A percentile compares a stretch with the other conserved stretches of the same genome.
Conservation (phyloP, 768 basidiomycete genomes). For the Psilocybe cubensis region DNA sequence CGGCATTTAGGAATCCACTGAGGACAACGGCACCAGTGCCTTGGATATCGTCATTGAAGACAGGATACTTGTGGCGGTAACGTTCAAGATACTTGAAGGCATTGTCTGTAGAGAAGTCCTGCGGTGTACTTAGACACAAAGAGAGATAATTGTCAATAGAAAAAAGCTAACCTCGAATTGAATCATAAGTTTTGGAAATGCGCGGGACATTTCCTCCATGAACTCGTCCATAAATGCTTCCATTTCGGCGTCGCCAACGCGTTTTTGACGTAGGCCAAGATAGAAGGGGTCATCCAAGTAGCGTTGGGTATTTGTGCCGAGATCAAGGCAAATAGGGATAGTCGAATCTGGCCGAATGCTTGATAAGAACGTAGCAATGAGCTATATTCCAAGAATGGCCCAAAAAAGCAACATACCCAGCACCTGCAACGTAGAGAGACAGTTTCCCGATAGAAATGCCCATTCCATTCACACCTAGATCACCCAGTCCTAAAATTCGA, state of each 20-base stretch:
- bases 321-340: slow-evolving; percentile 83
- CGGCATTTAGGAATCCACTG: slow-evolving; percentile 88
- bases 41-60: slow-evolving; percentile 93
- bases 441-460: slow-evolving; percentile 93
- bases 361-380: background rate
- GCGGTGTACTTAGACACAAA: background rate
- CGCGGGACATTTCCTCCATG: slow-evolving; percentile 76
- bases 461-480: slow-evolving; percentile 84
- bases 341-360: slow-evolving; percentile 80
- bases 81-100: slow-evolving; percentile 85
- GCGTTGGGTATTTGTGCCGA: slow-evolving; percentile 85
- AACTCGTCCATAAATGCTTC: slow-evolving; percentile 92
- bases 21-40: slow-evolving; percentile 92
- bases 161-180: slow-evolving; percentile 70
- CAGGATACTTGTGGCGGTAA: slow-evolving; percentile 74
- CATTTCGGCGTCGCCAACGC: slow-evolving; percentile 66
- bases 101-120: slow-evolving; percentile 93
- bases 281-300: slow-evolving; percentile 89
- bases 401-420: slow-evolving; percentile 58
- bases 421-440: slow-evolving; percentile 87
- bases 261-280: slow-evolving; percentile 78
- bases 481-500: slow-evolving; percentile 88
- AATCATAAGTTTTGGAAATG: slow-evolving; percentile 82
- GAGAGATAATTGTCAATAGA: background rate
- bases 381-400: background rate